Evolutionary conservation across 345 rosid species (phyloP).

Genomic region (Melastoma malabathricum): DNA sequence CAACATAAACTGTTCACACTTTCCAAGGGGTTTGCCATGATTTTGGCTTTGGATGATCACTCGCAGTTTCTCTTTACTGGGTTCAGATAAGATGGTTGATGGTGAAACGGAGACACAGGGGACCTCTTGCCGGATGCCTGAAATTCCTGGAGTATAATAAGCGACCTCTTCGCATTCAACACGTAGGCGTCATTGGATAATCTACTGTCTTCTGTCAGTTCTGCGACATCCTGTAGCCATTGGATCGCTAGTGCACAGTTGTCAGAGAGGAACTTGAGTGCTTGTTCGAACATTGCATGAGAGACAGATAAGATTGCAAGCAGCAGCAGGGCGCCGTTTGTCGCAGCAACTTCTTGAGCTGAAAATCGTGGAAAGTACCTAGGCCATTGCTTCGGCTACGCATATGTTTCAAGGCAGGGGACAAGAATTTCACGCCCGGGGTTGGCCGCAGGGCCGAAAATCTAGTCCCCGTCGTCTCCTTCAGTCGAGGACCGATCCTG

Average conservation of each 20-base stretch:
- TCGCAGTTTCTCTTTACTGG: slow-evolving; percentile 26
- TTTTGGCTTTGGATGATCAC: slow-evolving; percentile 29
- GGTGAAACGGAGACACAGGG: slow-evolving; percentile 7
- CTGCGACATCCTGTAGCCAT: slow-evolving; percentile 49
- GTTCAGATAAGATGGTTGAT: slow-evolving; percentile 9
- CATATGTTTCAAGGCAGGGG: slow-evolving; percentile 33
- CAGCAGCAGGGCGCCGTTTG: slow-evolving; percentile 14
- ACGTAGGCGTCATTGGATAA: slow-evolving; percentile 21
- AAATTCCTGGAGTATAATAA: slow-evolving; percentile 30
- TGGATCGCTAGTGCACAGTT: slow-evolving; percentile 56
- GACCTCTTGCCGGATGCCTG: slow-evolving; percentile 24
- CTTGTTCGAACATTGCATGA: slow-evolving; percentile 44
- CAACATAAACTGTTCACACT: slow-evolving; percentile 23
- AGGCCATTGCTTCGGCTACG: slow-evolving; percentile 45
- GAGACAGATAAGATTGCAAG: slow-evolving; percentile 24
- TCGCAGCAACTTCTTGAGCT: slow-evolving; percentile 33
- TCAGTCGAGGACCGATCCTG: slow-evolving; percentile 29
- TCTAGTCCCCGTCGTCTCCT: slow-evolving; percentile 17
- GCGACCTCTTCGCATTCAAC: slow-evolving; percentile 24
- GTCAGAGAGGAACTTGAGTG: slow-evolving; percentile 42
- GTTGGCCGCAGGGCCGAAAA: slow-evolving; percentile 22
- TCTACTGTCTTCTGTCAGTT: slow-evolving; percentile 29
- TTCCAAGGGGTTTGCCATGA: slow-evolving; percentile 20
- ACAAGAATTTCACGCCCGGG: slow-evolving; percentile 19
- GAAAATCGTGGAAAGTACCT: slow-evolving; percentile 31